Conservation (phyloP, 2,329 filamentous ascomycete species). For the Colletotrichum tanaceti region DNA sequence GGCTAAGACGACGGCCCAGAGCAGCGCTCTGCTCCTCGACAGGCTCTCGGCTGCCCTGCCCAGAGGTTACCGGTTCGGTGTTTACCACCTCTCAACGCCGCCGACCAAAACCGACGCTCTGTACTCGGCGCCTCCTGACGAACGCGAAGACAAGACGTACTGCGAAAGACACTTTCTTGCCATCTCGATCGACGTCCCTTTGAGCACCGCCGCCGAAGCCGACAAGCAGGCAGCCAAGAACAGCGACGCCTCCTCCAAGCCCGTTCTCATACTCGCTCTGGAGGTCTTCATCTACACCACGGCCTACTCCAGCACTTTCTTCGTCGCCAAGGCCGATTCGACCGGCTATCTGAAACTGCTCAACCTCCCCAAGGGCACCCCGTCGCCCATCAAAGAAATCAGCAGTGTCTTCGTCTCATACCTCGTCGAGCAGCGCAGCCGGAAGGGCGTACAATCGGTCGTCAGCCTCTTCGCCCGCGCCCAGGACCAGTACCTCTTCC, state of each 20-base stretch:
- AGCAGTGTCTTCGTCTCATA: constrained; percentile 81
- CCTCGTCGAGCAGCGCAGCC: constrained; percentile 74
- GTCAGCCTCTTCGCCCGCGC: constrained; percentile 92
- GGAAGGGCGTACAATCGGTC: constrained; percentile 75
- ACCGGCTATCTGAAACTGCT: constrained; percentile 85
- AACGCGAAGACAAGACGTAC: constrained; percentile 80
- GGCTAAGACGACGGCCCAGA: constrained; percentile 41
- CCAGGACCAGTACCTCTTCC: constrained; percentile 94
- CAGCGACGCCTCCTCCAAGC: constrained; percentile 46
- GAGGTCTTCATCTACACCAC: constrained; percentile 92
- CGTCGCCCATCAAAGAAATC: constrained; percentile 80
- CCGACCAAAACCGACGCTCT: constrained; percentile 80
- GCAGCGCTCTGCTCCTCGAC: constrained; percentile 49
- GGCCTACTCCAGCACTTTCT: constrained; percentile 82
- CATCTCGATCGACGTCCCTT: constrained; percentile 57
- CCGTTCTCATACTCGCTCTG: constrained; percentile 82
- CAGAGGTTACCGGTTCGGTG: constrained; percentile 68
- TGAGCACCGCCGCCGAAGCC: constrained; percentile 41
- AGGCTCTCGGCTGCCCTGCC: constrained; percentile 65
- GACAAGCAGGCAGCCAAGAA: constrained; percentile 10
- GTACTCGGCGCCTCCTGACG: constrained; percentile 80
- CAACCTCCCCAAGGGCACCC: constrained; percentile 68
- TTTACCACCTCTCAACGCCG: constrained; percentile 90
- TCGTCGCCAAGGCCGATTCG: constrained; percentile 97
- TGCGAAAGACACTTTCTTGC: constrained; percentile 84